Conservation (phyloP, 306 rosid genomes). For the Albizia julibrissin region DNA sequence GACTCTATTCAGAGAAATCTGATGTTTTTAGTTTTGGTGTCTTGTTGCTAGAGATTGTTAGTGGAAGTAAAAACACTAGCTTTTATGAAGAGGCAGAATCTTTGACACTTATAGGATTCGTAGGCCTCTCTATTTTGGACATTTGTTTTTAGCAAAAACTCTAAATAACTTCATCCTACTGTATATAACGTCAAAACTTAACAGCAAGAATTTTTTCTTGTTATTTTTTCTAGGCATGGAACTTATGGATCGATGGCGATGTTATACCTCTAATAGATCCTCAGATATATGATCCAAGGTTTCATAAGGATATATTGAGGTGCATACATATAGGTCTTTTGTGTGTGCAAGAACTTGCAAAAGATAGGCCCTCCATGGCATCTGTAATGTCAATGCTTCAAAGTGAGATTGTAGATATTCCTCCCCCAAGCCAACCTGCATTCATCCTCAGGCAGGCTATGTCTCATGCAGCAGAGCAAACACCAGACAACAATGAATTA, state of each 20-base stretch:
- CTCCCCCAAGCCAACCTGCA: not conserved
- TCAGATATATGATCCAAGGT: not conserved
- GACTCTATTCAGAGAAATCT: not conserved
- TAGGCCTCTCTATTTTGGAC: not conserved
- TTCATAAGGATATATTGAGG: constrained; percentile 1
- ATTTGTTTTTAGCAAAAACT: not conserved
- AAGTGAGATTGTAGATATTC: not conserved
- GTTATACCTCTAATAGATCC: constrained; percentile 18
- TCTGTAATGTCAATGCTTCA: not conserved
- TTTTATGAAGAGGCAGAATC: not conserved
- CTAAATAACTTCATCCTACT: not conserved
- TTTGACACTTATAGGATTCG: not conserved
- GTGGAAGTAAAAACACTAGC: constrained; percentile 12
- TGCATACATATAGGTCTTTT: constrained; percentile 25
- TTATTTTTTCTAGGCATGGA: constrained; percentile 33
- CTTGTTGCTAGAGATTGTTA: not conserved
- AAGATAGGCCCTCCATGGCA: not conserved
- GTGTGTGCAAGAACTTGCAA: not conserved
- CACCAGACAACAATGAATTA: not conserved
- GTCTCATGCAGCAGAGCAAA: not conserved
- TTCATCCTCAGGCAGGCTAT: not conserved
- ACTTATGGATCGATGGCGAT: constrained; percentile 32
- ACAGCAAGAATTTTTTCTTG: not conserved
- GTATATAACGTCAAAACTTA: not conserved
- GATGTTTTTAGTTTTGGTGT: not conserved